Conservation (phyloP, 768 basidiomycete species). For the Leccinum subgranulosum region DNA sequence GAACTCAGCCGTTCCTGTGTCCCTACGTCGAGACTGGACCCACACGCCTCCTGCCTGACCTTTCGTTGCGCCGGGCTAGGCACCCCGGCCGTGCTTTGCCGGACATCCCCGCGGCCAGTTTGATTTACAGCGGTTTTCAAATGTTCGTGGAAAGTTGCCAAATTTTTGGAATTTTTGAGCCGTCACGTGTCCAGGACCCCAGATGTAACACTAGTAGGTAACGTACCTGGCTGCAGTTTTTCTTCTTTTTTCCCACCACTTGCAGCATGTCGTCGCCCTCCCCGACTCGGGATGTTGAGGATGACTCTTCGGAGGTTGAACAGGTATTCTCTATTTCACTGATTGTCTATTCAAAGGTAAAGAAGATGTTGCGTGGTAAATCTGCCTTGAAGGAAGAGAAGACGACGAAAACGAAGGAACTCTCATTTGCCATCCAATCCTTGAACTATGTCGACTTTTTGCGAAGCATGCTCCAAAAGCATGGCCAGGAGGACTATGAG, state of each 20-base stretch:
- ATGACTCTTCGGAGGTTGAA: no score
- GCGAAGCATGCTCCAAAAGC: background rate
- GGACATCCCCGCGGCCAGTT: no score
- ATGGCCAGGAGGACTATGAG: background rate
- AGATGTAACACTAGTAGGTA: background rate
- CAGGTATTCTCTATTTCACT: background rate
- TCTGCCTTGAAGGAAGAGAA: slow-evolving; percentile 1
- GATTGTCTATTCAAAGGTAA: slow-evolving; percentile 4
- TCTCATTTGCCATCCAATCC: background rate
- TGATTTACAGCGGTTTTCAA: background rate
- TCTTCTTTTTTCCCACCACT: no score
- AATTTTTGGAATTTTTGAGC: background rate
- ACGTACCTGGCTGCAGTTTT: no score
- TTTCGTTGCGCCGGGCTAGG: no score
- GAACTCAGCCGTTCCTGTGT: no score
- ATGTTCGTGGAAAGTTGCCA: background rate
- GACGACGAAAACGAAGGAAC: background rate
- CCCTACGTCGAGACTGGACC: no score
- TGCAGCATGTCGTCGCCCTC: no score
- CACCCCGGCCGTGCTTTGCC: no score
- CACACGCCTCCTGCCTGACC: no score
- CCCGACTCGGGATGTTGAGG: no score
- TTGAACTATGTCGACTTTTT: background rate
- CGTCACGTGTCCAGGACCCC: background rate
- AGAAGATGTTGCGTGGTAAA: background rate